Base-by-base conservation (phyloP, 371 early-diverging fungal genomes). In the Gilbertella persicaria region DNA sequence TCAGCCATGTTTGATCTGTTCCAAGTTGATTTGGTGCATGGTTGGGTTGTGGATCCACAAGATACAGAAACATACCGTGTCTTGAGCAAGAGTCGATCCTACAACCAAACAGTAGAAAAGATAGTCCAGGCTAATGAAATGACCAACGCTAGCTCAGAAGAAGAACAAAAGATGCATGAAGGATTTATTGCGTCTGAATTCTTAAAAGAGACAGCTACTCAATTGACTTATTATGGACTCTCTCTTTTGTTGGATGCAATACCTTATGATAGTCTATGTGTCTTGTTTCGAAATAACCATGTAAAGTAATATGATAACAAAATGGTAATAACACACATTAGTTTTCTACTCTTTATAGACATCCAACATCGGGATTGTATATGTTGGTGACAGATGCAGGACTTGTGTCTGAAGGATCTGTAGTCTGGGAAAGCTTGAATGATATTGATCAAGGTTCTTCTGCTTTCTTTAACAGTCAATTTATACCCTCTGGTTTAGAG, bases 281-380 rank as follows among this genome's bases (percentile, higher is more conserved):
- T 94, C 20, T 67, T 95, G 25, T 96, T 96, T 79, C 76, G 97
- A 38, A 95, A 95, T 67, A 96, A 96, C 65, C 97, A 96, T 61
- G 88, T 84, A 79, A 75, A 62, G 28, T 29, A 20, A 1, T 14
- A 41, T 43, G 5, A 12, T 4, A 23, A 7, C 4, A 4, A 39
- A 30, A 43, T 25, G 13, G 35, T 38, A 49, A 24, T 36, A 42
- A 5, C n/a, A 45, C 25, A 25, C 16, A 10, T 3, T 39, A 87
- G 86, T 96, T 96, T 52, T 86, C 85, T 3, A 93, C 94, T 0
- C 67, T 96, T 17, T 88, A 77, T 59, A 88, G 87, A 67, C 87
- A 86, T 50, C 67, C 79, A 0, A 55, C 72, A 57, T 71, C 64
- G 7, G 80, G 69, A 20, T 73, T 96, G 16, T 93, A 79, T 66